phyloP scores from a whole-genome alignment of 2,329 filamentous ascomycete species.

The Spiromastix sp. region DNA sequence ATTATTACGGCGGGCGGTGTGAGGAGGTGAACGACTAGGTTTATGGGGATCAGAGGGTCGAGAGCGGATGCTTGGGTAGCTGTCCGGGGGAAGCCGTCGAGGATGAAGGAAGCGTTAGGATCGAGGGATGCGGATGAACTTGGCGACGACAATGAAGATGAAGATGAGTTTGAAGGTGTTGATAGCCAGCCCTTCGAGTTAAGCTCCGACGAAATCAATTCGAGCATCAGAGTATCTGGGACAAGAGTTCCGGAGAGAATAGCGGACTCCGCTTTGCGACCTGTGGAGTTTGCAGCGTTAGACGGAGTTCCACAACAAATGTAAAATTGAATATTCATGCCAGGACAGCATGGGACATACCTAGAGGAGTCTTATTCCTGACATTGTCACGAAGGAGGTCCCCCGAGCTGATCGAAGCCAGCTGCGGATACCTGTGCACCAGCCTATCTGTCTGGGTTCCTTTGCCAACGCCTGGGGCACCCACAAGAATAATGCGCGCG shows the following conservation, averaged over 20 bases:
- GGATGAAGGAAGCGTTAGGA: conserved; percentile 77
- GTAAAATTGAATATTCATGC: conserved; percentile 4
- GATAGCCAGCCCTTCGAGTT: conserved; percentile 74
- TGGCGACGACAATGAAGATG: conserved; percentile 33
- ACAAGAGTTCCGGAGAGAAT: conserved; percentile 88
- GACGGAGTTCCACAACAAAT: neutral
- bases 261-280: conserved; percentile 78
- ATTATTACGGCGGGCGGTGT: conserved; percentile 82
- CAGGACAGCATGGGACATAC: too few relatives aligned
- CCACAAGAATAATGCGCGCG: conserved; percentile 87
- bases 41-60: conserved; percentile 80
- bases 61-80: conserved; percentile 67
- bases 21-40: conserved; percentile 77
- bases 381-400: conserved; percentile 91
- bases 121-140: conserved; percentile 44
- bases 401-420: conserved; percentile 86
- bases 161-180: conserved; percentile 32
- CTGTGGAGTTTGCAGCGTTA: conserved; percentile 35
- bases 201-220: conserved; percentile 84
- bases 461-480: conserved; percentile 93
- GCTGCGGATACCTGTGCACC: conserved; percentile 73
- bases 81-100: conserved; percentile 92
- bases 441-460: conserved; percentile 90
- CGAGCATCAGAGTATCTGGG: conserved; percentile 80
- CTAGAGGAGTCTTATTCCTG: conserved; percentile 72